Percentiles rank a stretch among this genome's conserved stretches.
Evolutionary conservation across 768 basidiomycete species (phyloP).

Genomic region (Tubosaeta brunneosetosa): DNA sequence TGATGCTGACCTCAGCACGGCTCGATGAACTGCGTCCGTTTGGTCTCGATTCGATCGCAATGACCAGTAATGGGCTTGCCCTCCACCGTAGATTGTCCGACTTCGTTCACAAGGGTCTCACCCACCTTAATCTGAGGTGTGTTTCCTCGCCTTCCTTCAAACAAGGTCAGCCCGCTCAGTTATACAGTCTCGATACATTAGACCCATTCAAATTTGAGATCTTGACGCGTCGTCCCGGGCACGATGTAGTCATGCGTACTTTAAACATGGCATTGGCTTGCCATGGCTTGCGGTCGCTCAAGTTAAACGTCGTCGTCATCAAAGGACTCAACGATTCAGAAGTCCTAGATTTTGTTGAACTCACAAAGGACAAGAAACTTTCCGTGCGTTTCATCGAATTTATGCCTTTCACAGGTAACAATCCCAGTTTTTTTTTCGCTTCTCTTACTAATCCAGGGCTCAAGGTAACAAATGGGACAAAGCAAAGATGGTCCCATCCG

Average conservation of each 20-base stretch:
- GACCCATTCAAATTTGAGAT: conserved; percentile 85
- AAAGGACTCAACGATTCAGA: conserved; percentile 81
- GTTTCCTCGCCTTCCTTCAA: conserved; percentile 1
- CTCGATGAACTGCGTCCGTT: conserved; percentile 55
- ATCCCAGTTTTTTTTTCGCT: background rate
- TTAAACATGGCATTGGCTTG: conserved; percentile 59
- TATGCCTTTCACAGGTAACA: conserved; percentile 85
- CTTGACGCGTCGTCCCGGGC: conserved; percentile 76
- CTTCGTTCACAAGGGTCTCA: conserved; percentile 66
- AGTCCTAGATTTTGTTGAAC: conserved; percentile 69
- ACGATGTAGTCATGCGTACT: conserved; percentile 67
- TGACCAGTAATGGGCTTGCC: conserved; percentile 81
- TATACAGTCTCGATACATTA: conserved; percentile 69
- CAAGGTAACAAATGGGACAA: conserved; percentile 87
- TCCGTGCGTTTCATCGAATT: conserved; percentile 89
- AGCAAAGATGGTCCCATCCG: conserved; percentile 75
- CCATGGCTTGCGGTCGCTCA: conserved; percentile 53
- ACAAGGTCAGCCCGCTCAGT: conserved; percentile 4
- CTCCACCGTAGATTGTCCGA: conserved; percentile 69
- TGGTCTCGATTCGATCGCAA: conserved; percentile 72
- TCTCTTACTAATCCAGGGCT: conserved; percentile 2
- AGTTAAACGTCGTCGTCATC: conserved; percentile 82
- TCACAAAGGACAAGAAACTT: conserved; percentile 59
- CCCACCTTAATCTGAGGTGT: conserved; percentile 68
- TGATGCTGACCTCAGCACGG: conserved; percentile 38